These are phyloP conservation scores for Fusarium nelsonii DNA, from an alignment of 2,329 filamentous ascomycete genomes.

Conservation along the genomic window DNA sequence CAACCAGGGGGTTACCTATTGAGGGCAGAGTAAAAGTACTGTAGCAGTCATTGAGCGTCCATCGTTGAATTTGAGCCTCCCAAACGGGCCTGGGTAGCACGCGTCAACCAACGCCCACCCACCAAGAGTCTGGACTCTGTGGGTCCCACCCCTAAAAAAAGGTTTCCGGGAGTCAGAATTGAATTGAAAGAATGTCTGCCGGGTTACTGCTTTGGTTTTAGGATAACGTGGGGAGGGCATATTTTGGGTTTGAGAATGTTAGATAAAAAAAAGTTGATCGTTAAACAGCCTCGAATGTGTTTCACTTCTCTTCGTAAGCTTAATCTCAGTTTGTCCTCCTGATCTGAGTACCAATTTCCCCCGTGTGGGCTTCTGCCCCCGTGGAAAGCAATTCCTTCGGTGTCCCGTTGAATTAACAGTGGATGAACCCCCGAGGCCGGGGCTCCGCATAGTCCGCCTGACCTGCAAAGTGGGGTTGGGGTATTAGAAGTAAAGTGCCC, in stretches of 20 bases:
- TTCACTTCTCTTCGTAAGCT: constrained; percentile 11
- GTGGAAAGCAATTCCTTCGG: constrained; percentile 26
- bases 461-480: constrained; percentile 48
- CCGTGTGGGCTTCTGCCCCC: constrained; percentile 15
- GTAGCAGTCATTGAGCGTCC: constrained; percentile 22
- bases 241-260: constrained; percentile 1
- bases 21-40: neutral
- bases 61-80: constrained; percentile 30
- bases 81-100: constrained; percentile 5
- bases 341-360: constrained; percentile 25
- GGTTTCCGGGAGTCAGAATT: constrained; percentile 33
- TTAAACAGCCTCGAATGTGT: constrained; percentile 2
- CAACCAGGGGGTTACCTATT: constrained; percentile 27
- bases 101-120: constrained; percentile 23
- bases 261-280: neutral
- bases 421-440: constrained; percentile 32
- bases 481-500: constrained; percentile 28
- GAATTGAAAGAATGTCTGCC: constrained; percentile 20
- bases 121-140: constrained; percentile 25
- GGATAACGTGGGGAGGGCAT: neutral
- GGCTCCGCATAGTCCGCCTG: constrained; percentile 47
- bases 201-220: constrained; percentile 30
- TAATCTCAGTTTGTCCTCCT: constrained; percentile 20
- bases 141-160: constrained; percentile 28
- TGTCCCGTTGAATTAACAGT: constrained; percentile 35